Evolutionary conservation across 805 yeast genomes (phyloP).

Genomic region (Hanseniaspora nectarophila): DNA sequence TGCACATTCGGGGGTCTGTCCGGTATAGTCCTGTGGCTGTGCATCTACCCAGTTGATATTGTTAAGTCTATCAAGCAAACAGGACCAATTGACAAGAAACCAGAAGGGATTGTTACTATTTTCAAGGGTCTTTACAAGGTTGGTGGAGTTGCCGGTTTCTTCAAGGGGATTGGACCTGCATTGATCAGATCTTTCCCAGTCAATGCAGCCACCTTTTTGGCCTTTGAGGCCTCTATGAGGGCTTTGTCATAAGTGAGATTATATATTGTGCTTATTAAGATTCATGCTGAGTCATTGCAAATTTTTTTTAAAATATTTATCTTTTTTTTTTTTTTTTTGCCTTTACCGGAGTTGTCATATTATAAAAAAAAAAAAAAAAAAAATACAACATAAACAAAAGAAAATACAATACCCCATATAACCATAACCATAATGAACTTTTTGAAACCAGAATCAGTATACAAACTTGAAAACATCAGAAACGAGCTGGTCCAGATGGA

Average conservation of each 20-base stretch:
- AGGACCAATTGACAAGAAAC: slow-evolving; percentile 36
- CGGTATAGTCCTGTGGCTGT: slow-evolving; percentile 79
- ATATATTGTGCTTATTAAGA: too few species aligned
- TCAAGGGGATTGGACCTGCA: slow-evolving; percentile 86
- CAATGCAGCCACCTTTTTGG: slow-evolving; percentile 90
- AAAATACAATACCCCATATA: neutral
- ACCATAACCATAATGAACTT: slow-evolving; percentile 78
- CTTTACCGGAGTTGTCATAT: too few species aligned
- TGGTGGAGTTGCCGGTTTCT: slow-evolving; percentile 67
- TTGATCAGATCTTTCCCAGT: slow-evolving; percentile 95
- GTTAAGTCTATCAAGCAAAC: slow-evolving; percentile 75
- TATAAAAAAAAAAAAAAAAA: too few species aligned
- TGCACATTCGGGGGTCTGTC: slow-evolving; percentile 83
- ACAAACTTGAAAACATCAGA: slow-evolving; percentile 72
- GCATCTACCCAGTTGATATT: slow-evolving; percentile 80
- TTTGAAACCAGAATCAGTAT: slow-evolving; percentile 66
- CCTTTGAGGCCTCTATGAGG: slow-evolving; percentile 85
- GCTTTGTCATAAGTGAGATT: slow-evolving; percentile 14
- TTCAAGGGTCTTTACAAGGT: slow-evolving; percentile 40
- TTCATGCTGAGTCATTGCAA: too few species aligned
- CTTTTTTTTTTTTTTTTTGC: too few species aligned
- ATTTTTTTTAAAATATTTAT: too few species aligned
- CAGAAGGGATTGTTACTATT: slow-evolving; percentile 49
- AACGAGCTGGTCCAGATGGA: slow-evolving; percentile 83
- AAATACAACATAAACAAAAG: too few species aligned